phyloP scores from a whole-genome alignment of 768 basidiomycete species.

The Suillus lakei region DNA sequence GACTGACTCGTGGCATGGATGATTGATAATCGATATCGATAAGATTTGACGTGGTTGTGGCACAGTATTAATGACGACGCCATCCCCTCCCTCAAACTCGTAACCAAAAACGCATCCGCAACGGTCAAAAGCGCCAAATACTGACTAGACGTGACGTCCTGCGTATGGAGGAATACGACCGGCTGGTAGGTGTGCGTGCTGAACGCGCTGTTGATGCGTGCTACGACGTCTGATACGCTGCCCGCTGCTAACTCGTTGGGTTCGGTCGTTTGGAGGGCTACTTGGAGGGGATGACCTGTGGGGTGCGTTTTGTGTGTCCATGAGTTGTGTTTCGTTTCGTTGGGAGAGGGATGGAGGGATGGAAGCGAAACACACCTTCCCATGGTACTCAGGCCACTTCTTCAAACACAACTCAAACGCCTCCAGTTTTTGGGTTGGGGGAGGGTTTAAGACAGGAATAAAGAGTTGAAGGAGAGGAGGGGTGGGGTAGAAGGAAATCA shows the following conservation, averaged over 20 bases:
- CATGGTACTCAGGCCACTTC: constrained; percentile 77
- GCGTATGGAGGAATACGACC: constrained; percentile 83
- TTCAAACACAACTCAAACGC: constrained; percentile 86
- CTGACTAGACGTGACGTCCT: constrained; percentile 84
- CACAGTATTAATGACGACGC: too few species aligned
- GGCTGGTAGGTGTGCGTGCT: constrained; percentile 88
- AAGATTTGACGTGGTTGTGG: too few species aligned
- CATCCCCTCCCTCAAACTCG: constrained; percentile 88
- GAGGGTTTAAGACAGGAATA: too few species aligned
- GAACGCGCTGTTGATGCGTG: constrained; percentile 82
- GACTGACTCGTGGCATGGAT: too few species aligned
- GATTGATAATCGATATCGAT: too few species aligned
- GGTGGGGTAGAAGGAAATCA: too few species aligned
- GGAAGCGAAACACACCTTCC: constrained; percentile 61
- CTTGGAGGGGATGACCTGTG: constrained; percentile 78
- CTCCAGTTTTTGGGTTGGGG: constrained; percentile 50
- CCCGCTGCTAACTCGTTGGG: constrained; percentile 71
- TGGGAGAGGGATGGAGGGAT: too few species aligned
- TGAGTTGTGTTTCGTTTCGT: too few species aligned
- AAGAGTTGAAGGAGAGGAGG: too few species aligned
- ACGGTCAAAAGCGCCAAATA: constrained; percentile 83
- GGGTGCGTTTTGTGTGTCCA: neutral
- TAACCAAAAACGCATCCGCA: constrained; percentile 86
- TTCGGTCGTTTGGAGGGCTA: constrained; percentile 83
- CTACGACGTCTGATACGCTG: constrained; percentile 70